Evolutionary conservation across 1,284 basidiomycete genomes (phyloP), one percentile per base, ranked within the genome.

Genomic region (Ustilago xerochloae): DNA sequence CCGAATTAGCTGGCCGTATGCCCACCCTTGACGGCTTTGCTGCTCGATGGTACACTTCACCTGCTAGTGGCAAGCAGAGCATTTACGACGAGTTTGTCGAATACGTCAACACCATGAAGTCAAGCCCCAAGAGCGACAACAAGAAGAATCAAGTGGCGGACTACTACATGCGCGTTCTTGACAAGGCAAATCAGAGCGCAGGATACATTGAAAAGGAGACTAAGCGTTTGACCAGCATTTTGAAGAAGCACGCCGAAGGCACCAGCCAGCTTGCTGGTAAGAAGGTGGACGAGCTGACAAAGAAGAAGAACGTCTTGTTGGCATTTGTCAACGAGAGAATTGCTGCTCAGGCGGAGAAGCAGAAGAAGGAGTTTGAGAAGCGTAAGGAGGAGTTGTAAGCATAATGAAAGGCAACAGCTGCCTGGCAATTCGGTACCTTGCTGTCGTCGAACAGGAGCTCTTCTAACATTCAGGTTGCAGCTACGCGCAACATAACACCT

Each of bases 281-380:
- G 54, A 97, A 98, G 86, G 87, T 95, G 45, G 96, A 99, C 85
- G 94, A 98, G 87, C 90, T 98, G 80, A 92, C 93, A 86, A 89
- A 92, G 85, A 96, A 95, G 87, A 88, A 89, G 53, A 98, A 98
- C 86, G 89, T 97, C 75, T 89, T 97, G 57, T 85, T 87, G 9
- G 89, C 92, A 0, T 96, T 97, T 82, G 86, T 67, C 54, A 80
- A 79, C 63, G 69, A 74, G 60, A 49, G 67, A 13, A 77, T 80
- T 32, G 74, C 66, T 39, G 65, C 63, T 32, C 68, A 65, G 28
- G 77, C 77, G 5, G 64, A 76, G 24, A 75, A 71, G 63, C 66
- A 69, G 56, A 62, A 54, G 51, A 48, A 62, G 59, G 66, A 75
- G 1, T 51, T 47, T 24, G 63, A 75, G 36, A 49, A 57, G 36